phyloP scores from a whole-genome alignment of 495 filamentous ascomycete species.

The Chaetomium tenue region DNA sequence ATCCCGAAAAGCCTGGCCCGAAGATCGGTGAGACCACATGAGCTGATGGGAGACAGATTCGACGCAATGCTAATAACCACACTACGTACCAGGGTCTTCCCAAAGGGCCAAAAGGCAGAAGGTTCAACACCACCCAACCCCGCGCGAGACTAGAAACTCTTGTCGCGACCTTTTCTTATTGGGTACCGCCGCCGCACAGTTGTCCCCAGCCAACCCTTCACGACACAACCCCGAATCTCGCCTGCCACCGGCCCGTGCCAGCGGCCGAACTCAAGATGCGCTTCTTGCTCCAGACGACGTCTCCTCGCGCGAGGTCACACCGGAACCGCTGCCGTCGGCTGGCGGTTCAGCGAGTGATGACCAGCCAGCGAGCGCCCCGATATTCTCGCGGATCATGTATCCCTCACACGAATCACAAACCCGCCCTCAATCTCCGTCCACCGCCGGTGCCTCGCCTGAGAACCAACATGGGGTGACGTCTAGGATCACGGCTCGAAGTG shows the following conservation, averaged over 20 bases:
- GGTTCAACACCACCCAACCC: neutral
- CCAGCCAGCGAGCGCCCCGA: constrained; percentile 1
- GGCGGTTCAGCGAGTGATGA: too few species aligned
- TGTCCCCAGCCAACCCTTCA: neutral
- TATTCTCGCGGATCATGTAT: constrained; percentile 11
- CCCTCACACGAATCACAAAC: constrained; percentile 7
- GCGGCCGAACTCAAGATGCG: neutral
- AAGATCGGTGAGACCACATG: constrained; percentile 1
- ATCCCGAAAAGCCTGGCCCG: constrained; percentile 3
- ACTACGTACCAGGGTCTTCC: neutral
- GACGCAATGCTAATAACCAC: neutral
- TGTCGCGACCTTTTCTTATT: neutral
- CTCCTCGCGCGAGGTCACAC: neutral
- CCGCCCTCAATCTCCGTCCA: constrained; percentile 1
- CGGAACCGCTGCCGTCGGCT: neutral
- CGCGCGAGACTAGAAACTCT: too few species aligned
- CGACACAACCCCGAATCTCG: neutral
- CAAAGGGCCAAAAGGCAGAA: neutral
- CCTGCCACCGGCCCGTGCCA: neutral
- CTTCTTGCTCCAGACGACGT: neutral
- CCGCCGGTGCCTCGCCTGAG: neutral
- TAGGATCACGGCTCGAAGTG: neutral
- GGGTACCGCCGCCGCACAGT: neutral
- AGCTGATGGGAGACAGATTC: neutral
- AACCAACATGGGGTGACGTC: neutral